Evolutionary conservation across 176 grass and related monocot species (phyloP).

Genomic region (Neostapfia colusana): DNA sequence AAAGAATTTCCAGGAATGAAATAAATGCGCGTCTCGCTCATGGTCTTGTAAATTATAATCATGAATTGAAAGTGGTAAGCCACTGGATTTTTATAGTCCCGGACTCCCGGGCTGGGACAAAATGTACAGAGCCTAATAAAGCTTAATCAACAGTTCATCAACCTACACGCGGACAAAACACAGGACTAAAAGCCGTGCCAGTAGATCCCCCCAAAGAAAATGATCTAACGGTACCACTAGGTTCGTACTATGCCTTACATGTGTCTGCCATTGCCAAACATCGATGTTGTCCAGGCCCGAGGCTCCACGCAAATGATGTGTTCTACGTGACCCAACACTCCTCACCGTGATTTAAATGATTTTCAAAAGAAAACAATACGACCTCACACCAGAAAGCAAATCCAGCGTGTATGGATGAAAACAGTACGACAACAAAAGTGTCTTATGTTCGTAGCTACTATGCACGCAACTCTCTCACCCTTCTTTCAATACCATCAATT

Average conservation of each 20-base stretch:
- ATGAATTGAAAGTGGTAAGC: neutral
- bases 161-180: neutral
- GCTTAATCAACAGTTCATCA: neutral
- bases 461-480: neutral
- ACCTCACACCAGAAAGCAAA: neutral
- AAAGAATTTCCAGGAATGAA: conserved; percentile 21
- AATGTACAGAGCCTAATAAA: neutral
- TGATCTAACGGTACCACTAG: neutral
- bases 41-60: conserved; percentile 13
- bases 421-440: too few species aligned
- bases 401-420: neutral
- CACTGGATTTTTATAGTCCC: neutral
- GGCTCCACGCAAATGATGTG: neutral
- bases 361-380: neutral
- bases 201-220: neutral
- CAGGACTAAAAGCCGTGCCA: neutral
- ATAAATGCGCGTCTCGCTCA: neutral
- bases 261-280: too few species aligned
- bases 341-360: neutral
- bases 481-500: conserved; percentile 5
- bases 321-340: neutral
- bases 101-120: neutral
- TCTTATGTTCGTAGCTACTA: neutral
- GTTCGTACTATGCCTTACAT: neutral
- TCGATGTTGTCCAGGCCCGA: neutral